Base-by-base conservation (phyloP, 495 filamentous ascomycete genomes). In the Achaetomiella virescens region DNA sequence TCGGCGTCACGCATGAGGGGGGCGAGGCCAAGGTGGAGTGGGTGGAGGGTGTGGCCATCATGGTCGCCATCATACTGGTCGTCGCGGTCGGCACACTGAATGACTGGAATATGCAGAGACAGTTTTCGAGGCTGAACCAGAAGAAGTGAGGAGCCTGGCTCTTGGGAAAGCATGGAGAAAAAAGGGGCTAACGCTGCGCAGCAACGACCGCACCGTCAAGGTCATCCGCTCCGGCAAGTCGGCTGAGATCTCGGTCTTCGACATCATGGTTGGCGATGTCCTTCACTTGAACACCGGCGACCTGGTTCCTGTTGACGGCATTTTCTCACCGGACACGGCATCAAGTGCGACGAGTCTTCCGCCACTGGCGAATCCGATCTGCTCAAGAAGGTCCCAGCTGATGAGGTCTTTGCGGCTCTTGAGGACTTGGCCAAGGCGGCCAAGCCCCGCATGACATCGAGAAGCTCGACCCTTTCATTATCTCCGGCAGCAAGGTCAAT, bases 381-480 rank as follows among this genome's bases (percentile, higher is more conserved):
- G 33, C 77, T 95, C 41, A 84, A 82, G 52, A 95, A 95, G 68
- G 74, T 76, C 17, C 61, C 80, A 0, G 87, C 76, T 14, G 84
- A 92, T 17, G 89, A 92, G 8, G 92, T 95, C 9, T 95, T 81
- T 61, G 74, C 75, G 29, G 84, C 85, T 0, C 87, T 97, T 44
- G 81, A 93, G 59, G 75, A 84, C 18, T 73, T 70, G 8, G 64
- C 66, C 24, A 62, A 65, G 17, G 61, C 64, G 12, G 64, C 48
- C 7, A 44, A 48, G 15, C 38, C 58, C 77, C 85, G 31, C 79
- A 87, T 43, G 79, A 79, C 56, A 70, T 88, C 17, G 77, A 80
- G 56, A 96, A 96, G 67, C 73, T 92, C 63, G 92, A 97, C 61
- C 91, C 91, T 1, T 96, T 97, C 66, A 95, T 97, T 62, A 81